Conservation (phyloP, 225 moss, liverwort and hornwort genomes). For the Polytrichum formosum region DNA sequence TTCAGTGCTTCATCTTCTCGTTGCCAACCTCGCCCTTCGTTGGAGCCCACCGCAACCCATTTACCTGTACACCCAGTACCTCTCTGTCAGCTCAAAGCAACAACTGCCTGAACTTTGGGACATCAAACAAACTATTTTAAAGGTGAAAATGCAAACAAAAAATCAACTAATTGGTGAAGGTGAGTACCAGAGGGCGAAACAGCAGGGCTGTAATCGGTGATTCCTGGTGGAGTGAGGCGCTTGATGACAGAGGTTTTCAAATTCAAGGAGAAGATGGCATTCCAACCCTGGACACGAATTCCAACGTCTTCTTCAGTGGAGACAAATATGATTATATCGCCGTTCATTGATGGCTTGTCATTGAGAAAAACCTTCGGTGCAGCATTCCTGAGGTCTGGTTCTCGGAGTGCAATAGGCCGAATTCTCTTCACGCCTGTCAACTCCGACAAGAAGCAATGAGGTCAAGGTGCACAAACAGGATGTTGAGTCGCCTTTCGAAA, state of each 20-base stretch:
- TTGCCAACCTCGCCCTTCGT: slow-evolving; percentile 24
- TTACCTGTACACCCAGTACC: slow-evolving; percentile 16
- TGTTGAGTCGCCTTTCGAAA: no score
- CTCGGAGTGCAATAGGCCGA: not conserved
- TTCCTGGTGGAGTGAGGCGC: slow-evolving; percentile 45
- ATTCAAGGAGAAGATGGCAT: slow-evolving; percentile 39
- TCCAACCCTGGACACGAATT: slow-evolving; percentile 32
- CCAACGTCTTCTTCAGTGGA: slow-evolving; percentile 36
- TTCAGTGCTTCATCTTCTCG: slow-evolving; percentile 32
- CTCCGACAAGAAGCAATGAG: no score
- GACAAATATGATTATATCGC: slow-evolving; percentile 34
- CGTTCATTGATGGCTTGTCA: slow-evolving; percentile 36
- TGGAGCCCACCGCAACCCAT: slow-evolving; percentile 49
- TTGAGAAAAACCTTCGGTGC: not conserved
- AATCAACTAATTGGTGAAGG: not conserved
- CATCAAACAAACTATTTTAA: no score
- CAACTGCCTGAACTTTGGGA: no score
- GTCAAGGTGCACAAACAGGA: no score
- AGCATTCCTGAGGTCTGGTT: not conserved
- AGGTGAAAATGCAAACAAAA: not conserved
- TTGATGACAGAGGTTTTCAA: slow-evolving; percentile 14
- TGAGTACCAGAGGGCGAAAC: slow-evolving; percentile 43
- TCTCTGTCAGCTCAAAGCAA: not conserved
- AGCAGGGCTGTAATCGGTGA: slow-evolving; percentile 52
- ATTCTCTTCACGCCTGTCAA: not conserved